Percentiles rank a stretch among this genome's conserved stretches.
These are phyloP conservation scores for Conticribra guillardii DNA, from an alignment of 108 stramenopile species.

Conservation along the genomic window DNA sequence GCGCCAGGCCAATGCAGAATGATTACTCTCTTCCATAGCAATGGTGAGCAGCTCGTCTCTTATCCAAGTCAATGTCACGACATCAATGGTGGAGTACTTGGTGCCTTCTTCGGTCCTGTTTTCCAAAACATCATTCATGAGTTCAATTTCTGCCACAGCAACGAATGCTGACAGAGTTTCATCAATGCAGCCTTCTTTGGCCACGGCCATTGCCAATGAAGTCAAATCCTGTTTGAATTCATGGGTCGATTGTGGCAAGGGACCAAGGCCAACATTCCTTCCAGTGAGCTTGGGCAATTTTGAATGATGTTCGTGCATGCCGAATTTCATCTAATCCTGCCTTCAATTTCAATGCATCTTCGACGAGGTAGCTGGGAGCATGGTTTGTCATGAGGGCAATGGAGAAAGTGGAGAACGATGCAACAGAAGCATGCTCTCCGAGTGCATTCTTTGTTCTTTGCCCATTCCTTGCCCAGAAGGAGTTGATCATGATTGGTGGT, in stretches of 20 bases:
- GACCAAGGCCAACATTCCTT: slow-evolving; percentile 29
- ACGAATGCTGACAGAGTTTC: slow-evolving; percentile 56
- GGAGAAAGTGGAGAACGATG: slow-evolving; percentile 53
- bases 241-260: slow-evolving; percentile 35
- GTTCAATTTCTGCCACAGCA: too few relatives aligned
- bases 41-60: background rate
- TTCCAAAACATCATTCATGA: too few relatives aligned
- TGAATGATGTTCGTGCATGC: slow-evolving; percentile 50
- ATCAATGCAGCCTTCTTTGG: slow-evolving; percentile 51
- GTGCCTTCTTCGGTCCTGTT: too few relatives aligned
- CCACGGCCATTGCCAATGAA: slow-evolving; percentile 36
- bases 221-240: slow-evolving; percentile 35
- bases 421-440: slow-evolving; percentile 53
- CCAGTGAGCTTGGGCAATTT: slow-evolving; percentile 39
- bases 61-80: background rate
- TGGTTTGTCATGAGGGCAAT: slow-evolving; percentile 58
- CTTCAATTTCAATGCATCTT: slow-evolving; percentile 35
- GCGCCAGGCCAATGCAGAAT: background rate
- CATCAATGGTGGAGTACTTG: background rate
- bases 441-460: too few relatives aligned
- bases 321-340: slow-evolving; percentile 53
- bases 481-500: too few relatives aligned
- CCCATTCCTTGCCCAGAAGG: too few relatives aligned
- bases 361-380: slow-evolving; percentile 44
- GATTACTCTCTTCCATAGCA: background rate